A percentile compares a stretch with the other conserved stretches of the same genome.
Conservation (phyloP, 1,284 basidiomycete genomes). For the Inonotus hispidus region DNA sequence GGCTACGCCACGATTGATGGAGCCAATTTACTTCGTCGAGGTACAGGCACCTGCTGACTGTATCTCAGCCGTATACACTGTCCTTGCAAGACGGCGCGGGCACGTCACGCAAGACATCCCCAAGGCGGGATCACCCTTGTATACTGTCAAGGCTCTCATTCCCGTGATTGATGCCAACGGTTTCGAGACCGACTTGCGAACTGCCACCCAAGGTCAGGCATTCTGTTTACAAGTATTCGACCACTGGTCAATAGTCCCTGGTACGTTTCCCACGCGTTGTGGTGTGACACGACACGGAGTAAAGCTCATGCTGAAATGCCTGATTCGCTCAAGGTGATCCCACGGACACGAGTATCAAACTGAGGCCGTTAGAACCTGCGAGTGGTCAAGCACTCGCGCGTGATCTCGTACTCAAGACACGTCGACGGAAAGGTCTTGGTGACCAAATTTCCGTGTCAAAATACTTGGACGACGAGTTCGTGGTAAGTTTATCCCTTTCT, state of each 20-base stretch:
- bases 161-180: constrained; percentile 99
- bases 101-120: constrained; percentile 98
- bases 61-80: constrained; percentile 96
- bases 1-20: constrained; percentile 90
- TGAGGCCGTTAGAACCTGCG: constrained; percentile 94
- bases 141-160: constrained; percentile 96
- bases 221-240: constrained; percentile 96
- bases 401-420: constrained; percentile 94
- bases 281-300: background rate
- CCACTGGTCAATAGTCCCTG: constrained; percentile 98
- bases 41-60: constrained; percentile 98
- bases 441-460: constrained; percentile 93
- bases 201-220: constrained; percentile 96
- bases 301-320: constrained; percentile 22
- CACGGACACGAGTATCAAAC: constrained; percentile 91
- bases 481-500: constrained; percentile 46
- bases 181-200: constrained; percentile 96
- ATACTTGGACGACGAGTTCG: constrained; percentile 91
- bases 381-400: constrained; percentile 88
- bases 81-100: constrained; percentile 91
- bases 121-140: constrained; percentile 94
- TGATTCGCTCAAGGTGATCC: constrained; percentile 67
- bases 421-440: constrained; percentile 90
- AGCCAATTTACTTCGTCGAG: constrained; percentile 98
- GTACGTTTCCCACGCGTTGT: constrained; percentile 32